Base-by-base conservation (phyloP, 225 moss, liverwort and hornwort species). In the Polytrichum commune region DNA sequence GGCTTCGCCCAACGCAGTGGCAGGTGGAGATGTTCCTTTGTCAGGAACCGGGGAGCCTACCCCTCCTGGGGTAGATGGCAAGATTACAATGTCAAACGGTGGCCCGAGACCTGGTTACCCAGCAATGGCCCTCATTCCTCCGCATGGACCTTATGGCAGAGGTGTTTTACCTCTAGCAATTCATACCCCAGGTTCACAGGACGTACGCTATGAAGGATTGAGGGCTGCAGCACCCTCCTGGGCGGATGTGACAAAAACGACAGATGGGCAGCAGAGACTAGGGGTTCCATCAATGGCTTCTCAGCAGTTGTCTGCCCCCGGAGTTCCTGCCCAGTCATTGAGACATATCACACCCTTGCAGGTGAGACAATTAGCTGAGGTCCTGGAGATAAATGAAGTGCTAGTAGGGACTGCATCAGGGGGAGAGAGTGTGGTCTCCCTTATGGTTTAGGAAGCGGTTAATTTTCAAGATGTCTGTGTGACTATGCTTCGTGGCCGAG, bases 161-260 rank as follows among this genome's bases (percentile, higher is more conserved):
- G 95, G 98, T 71, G 90, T 95, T 75, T 78, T 95, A 22, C 98
- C 98, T 64, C 70, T 98, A 46, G 70, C 95, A 61, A 84, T 95
- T 38, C 95, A 95, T 70, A 87, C 85, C 63, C 80, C 84, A 18
- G 76, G 73, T 29, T 83, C 94, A 26, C 95, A 91, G 74, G 95
- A 95, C 72, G 89, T 93, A 18, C 93, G 79, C 71, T 98, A 91
- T 7, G 95, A 98, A 83, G 92, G 92, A 35, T 83, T 93, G 64
- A 86, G 95, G 70, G 95, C 90, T 53, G 84, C 87, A 68, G 91
- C 95, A 73, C 93, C 90, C 53, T 93, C 98, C 28, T 98, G 98
- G 98, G 89, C 84, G 60, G 98, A 98, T 75, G 84, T 91, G 27
- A 90, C 91, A 9, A 93, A 98, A 75, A 79, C 86, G 64, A 71